phyloP scores from a whole-genome alignment of 2,329 filamentous ascomycete genomes.

The Sporothrix globosa region DNA sequence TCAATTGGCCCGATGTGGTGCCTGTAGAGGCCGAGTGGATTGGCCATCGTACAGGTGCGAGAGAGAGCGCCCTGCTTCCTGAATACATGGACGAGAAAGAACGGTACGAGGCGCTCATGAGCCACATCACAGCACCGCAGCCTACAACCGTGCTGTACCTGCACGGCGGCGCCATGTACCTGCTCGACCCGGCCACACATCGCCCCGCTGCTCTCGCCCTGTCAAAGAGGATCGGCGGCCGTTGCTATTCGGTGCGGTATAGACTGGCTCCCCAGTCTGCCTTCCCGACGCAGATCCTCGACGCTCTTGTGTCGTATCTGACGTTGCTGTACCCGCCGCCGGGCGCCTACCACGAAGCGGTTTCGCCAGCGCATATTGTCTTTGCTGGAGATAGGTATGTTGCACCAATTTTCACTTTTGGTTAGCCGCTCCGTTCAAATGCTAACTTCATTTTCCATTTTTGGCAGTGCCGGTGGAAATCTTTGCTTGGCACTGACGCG shows the following conservation, averaged over 20 bases:
- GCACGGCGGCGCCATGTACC: constrained; percentile 75
- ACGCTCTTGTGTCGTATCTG: constrained; percentile 73
- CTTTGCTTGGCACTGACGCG: constrained; percentile 69
- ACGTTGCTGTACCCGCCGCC: constrained; percentile 71
- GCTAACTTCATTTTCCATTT: background rate
- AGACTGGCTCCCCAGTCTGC: constrained; percentile 73
- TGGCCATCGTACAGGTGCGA: constrained; percentile 63
- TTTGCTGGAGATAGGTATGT: constrained; percentile 69
- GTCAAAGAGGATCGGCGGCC: constrained; percentile 67
- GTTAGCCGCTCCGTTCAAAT: background rate
- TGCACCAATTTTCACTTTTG: background rate
- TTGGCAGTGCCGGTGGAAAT: constrained; percentile 70
- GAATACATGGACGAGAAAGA: constrained; percentile 60
- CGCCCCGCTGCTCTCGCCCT: constrained; percentile 62
- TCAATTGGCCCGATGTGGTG: constrained; percentile 54
- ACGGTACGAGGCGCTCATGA: constrained; percentile 69
- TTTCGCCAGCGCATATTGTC: constrained; percentile 68
- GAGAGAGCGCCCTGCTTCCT: constrained; percentile 55
- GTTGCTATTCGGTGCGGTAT: constrained; percentile 74
- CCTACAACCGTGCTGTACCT: constrained; percentile 71
- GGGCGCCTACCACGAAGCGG: constrained; percentile 66
- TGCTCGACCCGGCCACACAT: constrained; percentile 71
- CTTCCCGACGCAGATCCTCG: constrained; percentile 74
- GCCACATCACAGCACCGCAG: constrained; percentile 63
- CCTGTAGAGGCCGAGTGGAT: constrained; percentile 76